Percentiles rank a stretch among this genome's conserved stretches.
Conservation (phyloP, 257 asterid genomes). For the Primulina eburnea region DNA sequence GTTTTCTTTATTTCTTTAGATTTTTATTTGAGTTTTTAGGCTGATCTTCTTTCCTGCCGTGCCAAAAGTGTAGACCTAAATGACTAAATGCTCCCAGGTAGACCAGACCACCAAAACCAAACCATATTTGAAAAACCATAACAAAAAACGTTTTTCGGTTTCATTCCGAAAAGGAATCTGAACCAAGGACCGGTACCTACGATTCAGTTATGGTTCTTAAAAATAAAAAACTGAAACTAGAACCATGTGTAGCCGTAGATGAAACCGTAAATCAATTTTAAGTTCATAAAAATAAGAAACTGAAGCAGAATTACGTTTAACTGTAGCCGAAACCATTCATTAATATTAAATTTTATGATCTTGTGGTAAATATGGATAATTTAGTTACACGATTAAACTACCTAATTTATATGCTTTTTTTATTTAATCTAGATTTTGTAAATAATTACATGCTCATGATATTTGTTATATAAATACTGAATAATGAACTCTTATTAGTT, state of each 20-base stretch:
- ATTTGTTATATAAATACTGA: neutral
- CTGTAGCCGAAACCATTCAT: neutral
- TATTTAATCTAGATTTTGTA: too few species aligned
- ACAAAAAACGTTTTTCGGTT: neutral
- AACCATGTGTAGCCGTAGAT: neutral
- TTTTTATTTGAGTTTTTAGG: too few species aligned
- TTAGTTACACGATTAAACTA: neutral
- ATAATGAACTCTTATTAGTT: too few species aligned
- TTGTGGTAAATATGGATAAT: neutral
- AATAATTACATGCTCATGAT: neutral
- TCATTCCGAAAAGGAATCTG: neutral
- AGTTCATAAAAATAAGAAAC: too few species aligned
- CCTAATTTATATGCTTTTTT: too few species aligned
- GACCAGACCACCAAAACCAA: neutral
- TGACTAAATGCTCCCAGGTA: neutral
- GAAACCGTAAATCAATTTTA: too few species aligned
- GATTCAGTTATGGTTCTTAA: neutral
- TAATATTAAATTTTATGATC: neutral
- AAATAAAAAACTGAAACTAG: too few species aligned
- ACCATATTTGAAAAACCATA: neutral
- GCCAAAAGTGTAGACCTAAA: too few species aligned
- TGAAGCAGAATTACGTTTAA: neutral
- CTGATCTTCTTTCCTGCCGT: too few species aligned
- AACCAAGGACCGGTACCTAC: neutral
- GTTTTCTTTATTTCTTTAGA: too few species aligned